A percentile compares a stretch with the other conserved stretches of the same genome.
These are phyloP conservation scores for Talaromyces sp. DNA, from an alignment of 2,329 filamentous ascomycete species.

Conservation along the genomic window DNA sequence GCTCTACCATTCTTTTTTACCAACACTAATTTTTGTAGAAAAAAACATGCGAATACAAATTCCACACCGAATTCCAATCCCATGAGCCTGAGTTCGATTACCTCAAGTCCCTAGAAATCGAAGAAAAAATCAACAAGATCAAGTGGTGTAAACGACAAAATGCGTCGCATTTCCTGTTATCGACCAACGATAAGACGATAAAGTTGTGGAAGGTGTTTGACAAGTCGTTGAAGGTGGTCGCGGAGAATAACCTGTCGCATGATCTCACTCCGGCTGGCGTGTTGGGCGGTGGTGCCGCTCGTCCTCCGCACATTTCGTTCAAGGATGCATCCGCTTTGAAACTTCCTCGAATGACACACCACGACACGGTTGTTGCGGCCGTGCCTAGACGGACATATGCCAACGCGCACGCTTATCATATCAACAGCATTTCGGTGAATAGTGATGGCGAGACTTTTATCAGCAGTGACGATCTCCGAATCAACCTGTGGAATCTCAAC, in stretches of 20 bases:
- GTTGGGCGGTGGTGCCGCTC: constrained; percentile 74
- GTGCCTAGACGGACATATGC: constrained; percentile 95
- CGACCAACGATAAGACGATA: constrained; percentile 99
- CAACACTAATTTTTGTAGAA: constrained; percentile 60
- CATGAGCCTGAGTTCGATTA: constrained; percentile 99
- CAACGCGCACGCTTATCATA: constrained; percentile 98
- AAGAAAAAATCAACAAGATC: constrained; percentile 99
- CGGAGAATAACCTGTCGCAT: constrained; percentile 96
- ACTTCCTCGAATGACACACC: constrained; percentile 91
- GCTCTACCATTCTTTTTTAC: constrained; percentile 19
- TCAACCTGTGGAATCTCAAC: constrained; percentile 98
- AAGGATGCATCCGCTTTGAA: constrained; percentile 80
- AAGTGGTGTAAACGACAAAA: constrained; percentile 99
- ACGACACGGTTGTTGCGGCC: constrained; percentile 96
- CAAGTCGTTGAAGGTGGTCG: constrained; percentile 97
- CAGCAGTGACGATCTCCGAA: constrained; percentile 93
- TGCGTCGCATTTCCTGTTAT: constrained; percentile 95
- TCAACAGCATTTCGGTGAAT: constrained; percentile 99
- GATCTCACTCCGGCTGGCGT: constrained; percentile 78
- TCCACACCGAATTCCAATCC: constrained; percentile 99
- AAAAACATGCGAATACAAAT: constrained; percentile 99
- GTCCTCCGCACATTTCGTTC: constrained; percentile 72
- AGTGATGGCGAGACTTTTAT: constrained; percentile 99
- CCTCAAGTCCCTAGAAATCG: constrained; percentile 97
- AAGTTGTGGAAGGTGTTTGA: constrained; percentile 99